Evolutionary conservation across 2,329 filamentous ascomycete species (phyloP), one percentile per base, ranked within the genome.

Genomic region (Apiospora saccharicola): DNA sequence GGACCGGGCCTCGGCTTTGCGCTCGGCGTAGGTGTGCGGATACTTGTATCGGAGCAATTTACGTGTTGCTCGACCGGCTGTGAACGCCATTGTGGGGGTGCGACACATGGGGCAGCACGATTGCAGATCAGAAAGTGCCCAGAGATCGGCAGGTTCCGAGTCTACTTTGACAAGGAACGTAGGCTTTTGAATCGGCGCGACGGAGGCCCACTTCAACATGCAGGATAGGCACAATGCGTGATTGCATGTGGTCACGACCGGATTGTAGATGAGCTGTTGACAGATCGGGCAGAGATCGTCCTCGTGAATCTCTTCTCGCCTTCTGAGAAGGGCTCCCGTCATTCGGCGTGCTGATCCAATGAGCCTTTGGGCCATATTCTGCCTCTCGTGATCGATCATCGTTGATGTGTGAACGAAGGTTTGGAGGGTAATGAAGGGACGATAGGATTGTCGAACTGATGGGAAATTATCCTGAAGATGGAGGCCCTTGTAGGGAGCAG

Each of bases 241-340:
- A 67, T 79, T 79, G 76, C 85, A 86, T 61, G 75, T 73, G 12
- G 84, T 86, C 3, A 76, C 78, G 8, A 86, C 84, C 0, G 85
- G 85, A 1, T 79, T 76, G 75, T 79, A 81, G 14, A 86, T 79
- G 22, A 86, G 81, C 1, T 83, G 78, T 24, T 83, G 83, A 75
- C 85, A 86, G 24, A 86, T 83, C 5, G 84, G 84, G 71, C 85
- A 86, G 24, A 83, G 74, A 73, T 86, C 83, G 67, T 85, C 84
- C 53, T 84, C 80, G 46, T 77, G 75, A 3, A 75, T 41, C 3
- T 70, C 70, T 37, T 73, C 70, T 51, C 37, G 37, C 37, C 37
- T 37, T 37, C 37, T 8, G 37, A 37, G 10, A 5, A 37, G 37
- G 10, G 37, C 37, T 37, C 37, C 10, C 10, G 37, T 37, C 6